Percentiles rank a stretch among this genome's conserved stretches.
Evolutionary conservation across 306 rosid genomes (phyloP).

Genomic region (Quercus glauca): DNA sequence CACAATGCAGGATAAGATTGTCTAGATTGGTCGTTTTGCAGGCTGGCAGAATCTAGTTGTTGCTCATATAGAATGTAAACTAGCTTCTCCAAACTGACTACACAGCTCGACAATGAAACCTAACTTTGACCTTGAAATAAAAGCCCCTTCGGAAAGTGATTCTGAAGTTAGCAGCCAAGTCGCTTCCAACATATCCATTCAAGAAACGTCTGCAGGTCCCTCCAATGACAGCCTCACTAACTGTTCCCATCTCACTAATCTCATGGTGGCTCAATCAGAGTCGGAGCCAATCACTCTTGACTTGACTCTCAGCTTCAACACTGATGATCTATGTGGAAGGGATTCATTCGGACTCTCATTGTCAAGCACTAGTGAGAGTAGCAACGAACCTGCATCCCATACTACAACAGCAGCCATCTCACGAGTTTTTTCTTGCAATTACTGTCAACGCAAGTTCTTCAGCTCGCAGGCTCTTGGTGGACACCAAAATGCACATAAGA

Average conservation of each 20-base stretch:
- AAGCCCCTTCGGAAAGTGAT: slow-evolving; percentile 59
- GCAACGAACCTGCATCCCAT: slow-evolving; percentile 61
- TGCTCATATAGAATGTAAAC: slow-evolving; percentile 18
- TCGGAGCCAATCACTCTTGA: slow-evolving; percentile 52
- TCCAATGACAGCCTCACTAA: slow-evolving; percentile 43
- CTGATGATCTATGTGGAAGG: slow-evolving; percentile 31
- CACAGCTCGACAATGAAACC: slow-evolving; percentile 49
- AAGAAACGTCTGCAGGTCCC: slow-evolving; percentile 40
- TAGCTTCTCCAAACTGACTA: slow-evolving; percentile 4
- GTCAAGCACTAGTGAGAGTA: slow-evolving; percentile 86
- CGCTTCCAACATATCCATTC: slow-evolving; percentile 60
- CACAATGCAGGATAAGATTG: neutral
- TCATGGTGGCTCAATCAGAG: slow-evolving; percentile 23
- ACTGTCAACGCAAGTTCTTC: slow-evolving; percentile 83
- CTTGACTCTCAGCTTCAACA: slow-evolving; percentile 61
- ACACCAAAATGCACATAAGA: slow-evolving; percentile 91
- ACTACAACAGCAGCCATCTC: slow-evolving; percentile 39
- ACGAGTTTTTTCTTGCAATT: slow-evolving; percentile 78
- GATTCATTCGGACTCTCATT: slow-evolving; percentile 60
- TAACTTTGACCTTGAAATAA: slow-evolving; percentile 68
- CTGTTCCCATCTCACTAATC: slow-evolving; percentile 37
- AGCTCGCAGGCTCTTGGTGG: slow-evolving; percentile 98
- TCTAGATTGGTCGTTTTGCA: neutral
- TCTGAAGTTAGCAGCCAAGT: slow-evolving; percentile 81
- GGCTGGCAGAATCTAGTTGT: slow-evolving; percentile 16